phyloP scores from a whole-genome alignment of 768 basidiomycete genomes.

The Daedalea quercina region DNA sequence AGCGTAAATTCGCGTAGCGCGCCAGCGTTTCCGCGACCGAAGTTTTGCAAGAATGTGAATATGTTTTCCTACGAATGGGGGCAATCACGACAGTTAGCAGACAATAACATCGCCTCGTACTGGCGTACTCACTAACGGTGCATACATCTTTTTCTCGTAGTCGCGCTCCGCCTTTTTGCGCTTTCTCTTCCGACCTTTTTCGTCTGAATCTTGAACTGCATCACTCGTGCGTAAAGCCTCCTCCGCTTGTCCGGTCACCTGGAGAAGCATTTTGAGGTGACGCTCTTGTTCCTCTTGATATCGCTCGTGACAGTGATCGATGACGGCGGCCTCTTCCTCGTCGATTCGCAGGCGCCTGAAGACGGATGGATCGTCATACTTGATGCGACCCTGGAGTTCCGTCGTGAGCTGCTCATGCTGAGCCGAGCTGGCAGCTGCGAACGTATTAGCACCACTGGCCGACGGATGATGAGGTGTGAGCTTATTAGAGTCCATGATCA shows the following conservation, averaged over 20 bases:
- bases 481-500: no score
- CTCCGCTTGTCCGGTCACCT: no score
- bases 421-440: no score
- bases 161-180: not conserved
- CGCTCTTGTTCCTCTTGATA: not conserved
- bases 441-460: no score
- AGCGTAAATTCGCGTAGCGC: not conserved
- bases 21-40: no score
- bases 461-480: no score
- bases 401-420: no score
- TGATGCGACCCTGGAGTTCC: not conserved
- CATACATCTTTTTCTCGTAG: not conserved
- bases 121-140: not conserved
- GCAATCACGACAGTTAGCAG: not conserved
- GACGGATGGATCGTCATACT: not conserved
- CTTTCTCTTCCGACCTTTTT: not conserved
- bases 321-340: not conserved
- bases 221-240: no score
- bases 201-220: no score
- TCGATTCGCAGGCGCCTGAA: not conserved
- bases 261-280: not conserved
- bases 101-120: no score
- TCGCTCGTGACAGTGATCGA: not conserved
- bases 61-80: no score
- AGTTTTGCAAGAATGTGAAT: no score